Evolutionary conservation across 768 basidiomycete species (phyloP).

Genomic region (Gloeopeniophorella convolvens): DNA sequence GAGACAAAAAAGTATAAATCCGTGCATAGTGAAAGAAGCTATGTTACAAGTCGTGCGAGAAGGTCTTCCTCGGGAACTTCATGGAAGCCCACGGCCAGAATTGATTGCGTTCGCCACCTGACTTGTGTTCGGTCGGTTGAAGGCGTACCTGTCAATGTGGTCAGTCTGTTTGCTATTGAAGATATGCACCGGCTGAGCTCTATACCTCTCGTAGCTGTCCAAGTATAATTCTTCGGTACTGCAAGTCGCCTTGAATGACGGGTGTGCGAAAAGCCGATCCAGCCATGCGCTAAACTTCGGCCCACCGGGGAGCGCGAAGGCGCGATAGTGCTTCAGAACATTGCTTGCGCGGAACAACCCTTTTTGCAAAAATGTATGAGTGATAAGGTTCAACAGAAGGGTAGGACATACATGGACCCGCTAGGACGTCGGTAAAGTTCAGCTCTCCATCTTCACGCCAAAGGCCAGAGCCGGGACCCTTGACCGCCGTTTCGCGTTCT

Average conservation of each 20-base stretch:
- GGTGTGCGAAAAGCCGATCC: conserved; percentile 48
- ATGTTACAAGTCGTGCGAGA: no score
- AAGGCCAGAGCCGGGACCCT: conserved; percentile 43
- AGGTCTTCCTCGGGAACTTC: no score
- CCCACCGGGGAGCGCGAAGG: conserved; percentile 49
- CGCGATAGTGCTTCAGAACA: conserved; percentile 61
- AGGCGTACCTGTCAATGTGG: conserved; percentile 51
- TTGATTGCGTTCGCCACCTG: conserved; percentile 75
- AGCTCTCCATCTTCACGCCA: conserved; percentile 55
- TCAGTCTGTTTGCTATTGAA: neutral
- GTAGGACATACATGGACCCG: conserved; percentile 53
- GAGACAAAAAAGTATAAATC: no score
- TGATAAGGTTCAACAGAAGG: neutral
- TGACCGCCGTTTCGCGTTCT: conserved; percentile 35
- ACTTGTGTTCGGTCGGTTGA: conserved; percentile 71
- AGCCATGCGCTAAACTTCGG: conserved; percentile 48
- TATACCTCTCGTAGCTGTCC: conserved; percentile 68
- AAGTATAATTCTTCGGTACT: conserved; percentile 66
- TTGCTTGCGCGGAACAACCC: conserved; percentile 64
- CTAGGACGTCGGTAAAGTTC: conserved; percentile 62
- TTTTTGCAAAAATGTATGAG: conserved; percentile 26
- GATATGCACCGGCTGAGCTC: neutral
- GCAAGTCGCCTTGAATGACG: conserved; percentile 59
- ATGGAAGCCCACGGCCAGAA: conserved; percentile 55
- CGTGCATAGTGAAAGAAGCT: no score